phyloP scores from a whole-genome alignment of 306 rosid genomes.

The Gleditsia sinensis region DNA sequence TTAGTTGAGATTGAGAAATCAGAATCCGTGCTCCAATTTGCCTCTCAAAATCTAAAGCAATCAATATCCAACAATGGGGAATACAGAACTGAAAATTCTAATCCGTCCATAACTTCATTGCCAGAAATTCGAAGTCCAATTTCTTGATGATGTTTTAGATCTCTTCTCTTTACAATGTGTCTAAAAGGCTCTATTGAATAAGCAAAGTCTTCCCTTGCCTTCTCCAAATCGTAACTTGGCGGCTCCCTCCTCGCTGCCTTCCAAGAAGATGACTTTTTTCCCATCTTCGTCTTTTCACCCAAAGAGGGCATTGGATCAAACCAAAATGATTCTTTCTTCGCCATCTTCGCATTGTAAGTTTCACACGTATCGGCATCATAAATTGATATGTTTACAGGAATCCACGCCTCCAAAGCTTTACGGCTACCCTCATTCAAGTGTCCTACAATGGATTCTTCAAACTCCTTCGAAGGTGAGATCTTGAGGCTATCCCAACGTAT shows the following conservation, averaged over 20 bases:
- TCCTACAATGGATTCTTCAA: conserved; percentile 47
- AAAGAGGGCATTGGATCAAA: conserved; percentile 49
- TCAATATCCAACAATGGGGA: conserved; percentile 30
- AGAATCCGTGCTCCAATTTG: not conserved
- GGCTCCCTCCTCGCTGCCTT: conserved; percentile 15
- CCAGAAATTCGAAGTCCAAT: conserved; percentile 52
- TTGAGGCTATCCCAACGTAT: conserved; percentile 54
- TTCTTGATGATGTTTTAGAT: conserved; percentile 50
- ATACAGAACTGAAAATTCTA: conserved; percentile 48
- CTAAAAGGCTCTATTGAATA: conserved; percentile 56
- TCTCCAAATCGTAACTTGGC: conserved; percentile 36
- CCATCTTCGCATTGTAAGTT: conserved; percentile 46
- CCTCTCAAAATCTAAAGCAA: not conserved
- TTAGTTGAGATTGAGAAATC: not conserved
- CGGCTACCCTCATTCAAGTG: conserved; percentile 46
- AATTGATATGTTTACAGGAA: conserved; percentile 45
- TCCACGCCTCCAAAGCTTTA: conserved; percentile 40
- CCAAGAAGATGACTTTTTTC: not conserved
- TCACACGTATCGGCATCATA: conserved; percentile 58
- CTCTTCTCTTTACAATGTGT: conserved; percentile 41
- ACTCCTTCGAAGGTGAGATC: conserved; percentile 44
- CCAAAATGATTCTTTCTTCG: conserved; percentile 57
- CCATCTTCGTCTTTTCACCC: conserved; percentile 41
- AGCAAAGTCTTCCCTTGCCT: conserved; percentile 46
- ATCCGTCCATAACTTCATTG: conserved; percentile 6